These are phyloP conservation scores for Murraya koenigii DNA, from an alignment of 345 rosid species.

Conservation along the genomic window DNA sequence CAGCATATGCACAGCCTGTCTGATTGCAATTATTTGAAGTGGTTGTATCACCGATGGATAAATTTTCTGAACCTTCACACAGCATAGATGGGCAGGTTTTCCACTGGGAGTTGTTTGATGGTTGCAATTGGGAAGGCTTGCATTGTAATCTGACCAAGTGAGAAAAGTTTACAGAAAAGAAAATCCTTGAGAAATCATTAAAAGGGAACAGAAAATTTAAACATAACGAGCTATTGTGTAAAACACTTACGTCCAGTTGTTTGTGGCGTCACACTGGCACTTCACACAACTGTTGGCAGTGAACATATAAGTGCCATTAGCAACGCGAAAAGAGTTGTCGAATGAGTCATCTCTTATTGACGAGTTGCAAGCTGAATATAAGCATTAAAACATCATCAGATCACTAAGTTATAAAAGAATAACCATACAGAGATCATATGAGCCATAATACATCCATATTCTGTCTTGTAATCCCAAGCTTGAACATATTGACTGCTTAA, in stretches of 20 bases:
- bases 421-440: neutral
- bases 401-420: neutral
- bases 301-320: slow-evolving; percentile 34
- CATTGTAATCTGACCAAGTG: slow-evolving; percentile 59
- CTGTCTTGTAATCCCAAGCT: neutral
- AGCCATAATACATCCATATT: neutral
- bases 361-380: slow-evolving; percentile 47
- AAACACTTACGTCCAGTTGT: slow-evolving; percentile 41
- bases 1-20: slow-evolving; percentile 65
- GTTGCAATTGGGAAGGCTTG: slow-evolving; percentile 39
- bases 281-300: slow-evolving; percentile 47
- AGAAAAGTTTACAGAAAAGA: neutral
- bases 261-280: slow-evolving; percentile 38
- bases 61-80: slow-evolving; percentile 40
- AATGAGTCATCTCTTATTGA: slow-evolving; percentile 22
- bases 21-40: slow-evolving; percentile 33
- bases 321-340: slow-evolving; percentile 33
- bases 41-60: slow-evolving; percentile 44
- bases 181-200: neutral
- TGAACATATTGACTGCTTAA: neutral
- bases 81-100: slow-evolving; percentile 48
- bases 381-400: neutral
- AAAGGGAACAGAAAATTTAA: neutral
- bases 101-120: slow-evolving; percentile 19
- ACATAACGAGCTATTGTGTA: neutral